Evolutionary conservation across 345 rosid genomes (phyloP).

Genomic region (Ceriops decandra): DNA sequence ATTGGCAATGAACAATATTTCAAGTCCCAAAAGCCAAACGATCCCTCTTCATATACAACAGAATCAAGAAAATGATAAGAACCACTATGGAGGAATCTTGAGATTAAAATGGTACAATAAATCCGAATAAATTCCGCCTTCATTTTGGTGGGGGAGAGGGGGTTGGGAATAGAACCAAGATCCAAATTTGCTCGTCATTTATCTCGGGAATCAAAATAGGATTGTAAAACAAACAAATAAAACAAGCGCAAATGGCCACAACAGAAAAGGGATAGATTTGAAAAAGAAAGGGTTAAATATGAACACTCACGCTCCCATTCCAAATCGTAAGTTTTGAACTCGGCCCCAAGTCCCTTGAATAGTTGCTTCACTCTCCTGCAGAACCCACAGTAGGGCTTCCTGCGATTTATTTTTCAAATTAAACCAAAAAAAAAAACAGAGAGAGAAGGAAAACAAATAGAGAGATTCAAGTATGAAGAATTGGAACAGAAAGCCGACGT

Average conservation of each 20-base stretch:
- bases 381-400: slow-evolving; percentile 67
- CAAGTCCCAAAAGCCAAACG: too few species aligned
- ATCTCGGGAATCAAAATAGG: neutral
- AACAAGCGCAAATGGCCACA: neutral
- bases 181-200: neutral
- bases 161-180: too few species aligned
- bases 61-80: too few species aligned
- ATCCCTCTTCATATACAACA: too few species aligned
- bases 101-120: too few species aligned
- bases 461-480: neutral
- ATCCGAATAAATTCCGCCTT: too few species aligned
- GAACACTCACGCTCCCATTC: slow-evolving; percentile 50
- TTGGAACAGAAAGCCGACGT: slow-evolving; percentile 29
- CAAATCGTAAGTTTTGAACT: slow-evolving; percentile 52
- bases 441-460: neutral
- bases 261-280: too few species aligned
- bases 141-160: too few species aligned
- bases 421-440: neutral
- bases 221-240: neutral
- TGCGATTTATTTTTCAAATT: slow-evolving; percentile 21
- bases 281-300: neutral
- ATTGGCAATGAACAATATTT: too few species aligned
- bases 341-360: slow-evolving; percentile 48
- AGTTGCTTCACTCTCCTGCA: slow-evolving; percentile 64
- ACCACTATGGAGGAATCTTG: too few species aligned